Conservation (phyloP, 2,329 filamentous ascomycete species). For the Ophiocordyceps camponoti-floridani region DNA sequence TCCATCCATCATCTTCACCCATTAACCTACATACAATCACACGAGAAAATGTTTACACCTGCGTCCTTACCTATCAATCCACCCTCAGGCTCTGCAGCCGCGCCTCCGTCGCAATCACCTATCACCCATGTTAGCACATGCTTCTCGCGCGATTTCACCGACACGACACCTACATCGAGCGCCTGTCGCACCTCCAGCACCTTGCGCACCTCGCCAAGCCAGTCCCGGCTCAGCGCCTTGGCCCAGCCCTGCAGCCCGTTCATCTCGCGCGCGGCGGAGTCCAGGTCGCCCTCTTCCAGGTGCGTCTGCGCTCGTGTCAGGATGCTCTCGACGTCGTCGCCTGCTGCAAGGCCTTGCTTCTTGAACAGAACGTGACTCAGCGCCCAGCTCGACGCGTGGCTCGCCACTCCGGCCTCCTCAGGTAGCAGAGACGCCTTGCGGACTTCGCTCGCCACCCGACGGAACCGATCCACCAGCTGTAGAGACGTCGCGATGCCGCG, state of each 20-base stretch:
- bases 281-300: slow-evolving; percentile 83
- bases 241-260: slow-evolving; percentile 87
- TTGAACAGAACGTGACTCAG: slow-evolving; percentile 93
- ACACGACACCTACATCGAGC: slow-evolving; percentile 57
- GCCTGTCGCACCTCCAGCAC: slow-evolving; percentile 93
- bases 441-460: slow-evolving; percentile 78
- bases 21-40: not conserved
- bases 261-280: slow-evolving; percentile 86
- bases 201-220: slow-evolving; percentile 78
- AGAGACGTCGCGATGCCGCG: slow-evolving; percentile 68
- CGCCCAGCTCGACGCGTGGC: slow-evolving; percentile 76
- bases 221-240: slow-evolving; percentile 85
- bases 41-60: not conserved
- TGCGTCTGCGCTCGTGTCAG: slow-evolving; percentile 76
- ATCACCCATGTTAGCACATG: not conserved
- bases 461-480: slow-evolving; percentile 88
- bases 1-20: not conserved
- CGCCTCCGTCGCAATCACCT: slow-evolving; percentile 84
- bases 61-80: slow-evolving; percentile 33
- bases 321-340: slow-evolving; percentile 85
- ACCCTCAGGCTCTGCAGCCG: slow-evolving; percentile 74
- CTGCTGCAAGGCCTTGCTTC: slow-evolving; percentile 70
- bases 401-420: slow-evolving; percentile 84
- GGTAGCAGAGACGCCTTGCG: slow-evolving; percentile 86
- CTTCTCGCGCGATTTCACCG: not conserved